Percentiles rank a stretch among this genome's conserved stretches.
phyloP scores from a whole-genome alignment of 371 early-diverging fungal genomes.

The Actinomucor elegans region DNA sequence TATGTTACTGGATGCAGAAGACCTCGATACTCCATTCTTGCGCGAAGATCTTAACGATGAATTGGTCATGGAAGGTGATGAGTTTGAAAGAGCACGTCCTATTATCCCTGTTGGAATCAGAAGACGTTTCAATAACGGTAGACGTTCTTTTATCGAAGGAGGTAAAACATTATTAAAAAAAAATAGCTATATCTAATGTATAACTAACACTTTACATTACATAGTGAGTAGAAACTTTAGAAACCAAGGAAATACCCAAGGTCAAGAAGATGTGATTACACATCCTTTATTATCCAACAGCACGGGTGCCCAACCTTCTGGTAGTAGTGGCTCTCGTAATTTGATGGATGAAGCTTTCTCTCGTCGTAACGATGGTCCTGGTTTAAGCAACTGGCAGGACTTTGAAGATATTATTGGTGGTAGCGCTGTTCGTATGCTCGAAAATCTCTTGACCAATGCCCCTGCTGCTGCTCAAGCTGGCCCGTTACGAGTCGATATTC shows the following conservation, averaged over 20 bases:
- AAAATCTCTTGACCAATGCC: constrained; percentile 59
- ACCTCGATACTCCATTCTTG: constrained; percentile 60
- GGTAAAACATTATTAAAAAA: constrained; percentile 5
- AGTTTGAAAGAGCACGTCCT: constrained; percentile 36
- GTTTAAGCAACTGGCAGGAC: constrained; percentile 55
- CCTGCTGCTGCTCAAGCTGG: constrained; percentile 29
- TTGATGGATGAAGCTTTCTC: constrained; percentile 10
- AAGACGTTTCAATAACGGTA: constrained; percentile 26
- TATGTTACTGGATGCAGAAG: constrained; percentile 55
- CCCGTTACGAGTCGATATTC: constrained; percentile 57
- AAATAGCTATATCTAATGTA: background rate
- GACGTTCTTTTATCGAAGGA: constrained; percentile 28
- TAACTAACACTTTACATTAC: background rate
- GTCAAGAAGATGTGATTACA: constrained; percentile 59
- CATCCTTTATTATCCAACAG: constrained; percentile 70
- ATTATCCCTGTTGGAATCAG: constrained; percentile 27
- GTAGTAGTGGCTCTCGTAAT: constrained; percentile 11
- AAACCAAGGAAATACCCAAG: constrained; percentile 9
- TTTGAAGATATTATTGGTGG: constrained; percentile 75
- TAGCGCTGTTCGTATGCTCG: constrained; percentile 66
- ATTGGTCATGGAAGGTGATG: constrained; percentile 34
- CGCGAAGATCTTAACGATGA: constrained; percentile 37
- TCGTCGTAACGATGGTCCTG: constrained; percentile 20
- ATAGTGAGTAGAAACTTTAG: constrained; percentile 34
- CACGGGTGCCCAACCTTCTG: constrained; percentile 7